Percentiles rank a stretch among this genome's conserved stretches.
Evolutionary conservation across 768 basidiomycete genomes (phyloP).

Genomic region (Pulveroboletus sp.): DNA sequence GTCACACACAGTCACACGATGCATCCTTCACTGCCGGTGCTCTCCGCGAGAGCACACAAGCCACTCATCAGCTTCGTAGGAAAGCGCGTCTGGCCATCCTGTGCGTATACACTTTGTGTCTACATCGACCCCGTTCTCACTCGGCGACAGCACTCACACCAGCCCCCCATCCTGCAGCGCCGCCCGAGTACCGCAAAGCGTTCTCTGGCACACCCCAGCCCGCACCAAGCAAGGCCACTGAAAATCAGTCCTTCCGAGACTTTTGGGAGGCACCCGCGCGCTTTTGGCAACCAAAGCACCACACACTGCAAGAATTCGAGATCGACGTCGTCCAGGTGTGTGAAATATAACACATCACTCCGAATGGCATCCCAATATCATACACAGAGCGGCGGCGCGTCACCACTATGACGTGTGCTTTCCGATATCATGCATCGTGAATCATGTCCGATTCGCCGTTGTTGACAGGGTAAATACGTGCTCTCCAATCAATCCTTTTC

Average conservation of each 20-base stretch:
- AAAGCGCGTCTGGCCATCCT: slow-evolving; percentile 48
- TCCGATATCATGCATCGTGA: background rate
- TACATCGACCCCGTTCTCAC: background rate
- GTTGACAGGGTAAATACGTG: slow-evolving; percentile 3
- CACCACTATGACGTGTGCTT: slow-evolving; percentile 35
- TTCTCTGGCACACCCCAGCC: slow-evolving; percentile 46
- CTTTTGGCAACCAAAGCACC: slow-evolving; percentile 51
- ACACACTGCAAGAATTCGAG: slow-evolving; percentile 52
- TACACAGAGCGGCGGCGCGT: slow-evolving; percentile 63
- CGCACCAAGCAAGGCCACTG: slow-evolving; percentile 15
- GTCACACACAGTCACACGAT: slow-evolving; percentile 25
- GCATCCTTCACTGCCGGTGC: slow-evolving; percentile 34
- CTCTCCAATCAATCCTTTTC: slow-evolving; percentile 70
- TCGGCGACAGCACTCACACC: slow-evolving; percentile 36
- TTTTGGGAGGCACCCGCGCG: slow-evolving; percentile 70
- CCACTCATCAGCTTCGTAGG: slow-evolving; percentile 66
- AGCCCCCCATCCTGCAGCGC: slow-evolving; percentile 62
- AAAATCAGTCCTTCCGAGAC: slow-evolving; percentile 34
- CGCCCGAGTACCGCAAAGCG: slow-evolving; percentile 52
- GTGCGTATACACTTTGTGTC: slow-evolving; percentile 28
- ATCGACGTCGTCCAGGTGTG: slow-evolving; percentile 67
- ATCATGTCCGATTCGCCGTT: background rate
- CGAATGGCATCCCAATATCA: background rate
- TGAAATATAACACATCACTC: background rate
- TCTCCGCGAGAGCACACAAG: slow-evolving; percentile 45